Evolutionary conservation across 2,329 filamentous ascomycete species (phyloP).

Genomic region (Penicillium griseofulvum): DNA sequence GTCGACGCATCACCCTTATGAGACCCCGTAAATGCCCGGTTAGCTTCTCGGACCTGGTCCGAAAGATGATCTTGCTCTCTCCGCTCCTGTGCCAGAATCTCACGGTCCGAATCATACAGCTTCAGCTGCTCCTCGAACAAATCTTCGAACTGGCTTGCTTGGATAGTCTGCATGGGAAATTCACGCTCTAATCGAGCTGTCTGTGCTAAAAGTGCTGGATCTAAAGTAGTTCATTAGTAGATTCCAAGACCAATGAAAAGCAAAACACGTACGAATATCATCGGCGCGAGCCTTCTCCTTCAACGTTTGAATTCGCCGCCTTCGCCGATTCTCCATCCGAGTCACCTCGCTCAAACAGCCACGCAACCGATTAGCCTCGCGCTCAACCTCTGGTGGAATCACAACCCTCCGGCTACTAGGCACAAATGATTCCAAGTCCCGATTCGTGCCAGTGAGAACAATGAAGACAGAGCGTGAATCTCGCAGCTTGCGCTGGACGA

Average conservation of each 20-base stretch:
- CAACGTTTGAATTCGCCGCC: slow-evolving; percentile 74
- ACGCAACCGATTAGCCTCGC: slow-evolving; percentile 72
- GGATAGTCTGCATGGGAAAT: slow-evolving; percentile 79
- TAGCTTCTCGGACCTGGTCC: slow-evolving; percentile 68
- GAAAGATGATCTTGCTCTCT: slow-evolving; percentile 73
- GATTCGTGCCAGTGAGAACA: slow-evolving; percentile 74
- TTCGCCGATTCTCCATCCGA: slow-evolving; percentile 75
- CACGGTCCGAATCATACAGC: slow-evolving; percentile 75
- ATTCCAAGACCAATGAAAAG: neutral
- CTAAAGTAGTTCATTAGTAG: slow-evolving; percentile 30
- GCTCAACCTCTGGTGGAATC: slow-evolving; percentile 76
- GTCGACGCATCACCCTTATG: slow-evolving; percentile 64
- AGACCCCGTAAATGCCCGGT: slow-evolving; percentile 73
- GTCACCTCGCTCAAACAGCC: slow-evolving; percentile 80
- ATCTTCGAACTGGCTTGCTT: slow-evolving; percentile 85
- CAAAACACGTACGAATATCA: slow-evolving; percentile 67
- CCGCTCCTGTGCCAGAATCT: slow-evolving; percentile 67
- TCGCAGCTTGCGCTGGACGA: slow-evolving; percentile 75
- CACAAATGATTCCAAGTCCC: slow-evolving; percentile 81
- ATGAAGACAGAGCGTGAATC: slow-evolving; percentile 72
- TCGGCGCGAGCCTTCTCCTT: slow-evolving; percentile 78
- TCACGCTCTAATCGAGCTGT: slow-evolving; percentile 80
- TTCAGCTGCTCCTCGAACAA: slow-evolving; percentile 82
- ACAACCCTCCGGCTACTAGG: slow-evolving; percentile 77
- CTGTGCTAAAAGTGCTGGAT: slow-evolving; percentile 77